Percentiles rank a stretch among this genome's conserved stretches.
Evolutionary conservation across 2,329 filamentous ascomycete species (phyloP).

Genomic region (Aspergillus piperis): DNA sequence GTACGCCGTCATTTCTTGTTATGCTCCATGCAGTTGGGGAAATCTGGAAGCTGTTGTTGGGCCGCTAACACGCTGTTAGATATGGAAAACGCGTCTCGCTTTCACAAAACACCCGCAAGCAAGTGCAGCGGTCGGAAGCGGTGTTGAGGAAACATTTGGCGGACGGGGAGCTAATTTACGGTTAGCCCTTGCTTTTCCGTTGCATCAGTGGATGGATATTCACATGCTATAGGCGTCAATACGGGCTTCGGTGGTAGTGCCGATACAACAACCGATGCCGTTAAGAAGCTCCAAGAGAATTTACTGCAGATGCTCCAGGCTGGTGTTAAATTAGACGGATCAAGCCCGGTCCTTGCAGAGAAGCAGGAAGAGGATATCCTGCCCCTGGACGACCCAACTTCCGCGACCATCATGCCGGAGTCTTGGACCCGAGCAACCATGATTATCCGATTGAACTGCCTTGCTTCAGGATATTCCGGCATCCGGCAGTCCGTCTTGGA

Average conservation of each 20-base stretch:
- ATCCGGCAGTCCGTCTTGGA: slow-evolving; percentile 1
- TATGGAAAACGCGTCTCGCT: neutral
- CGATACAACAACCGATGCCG: neutral
- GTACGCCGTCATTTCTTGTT: neutral
- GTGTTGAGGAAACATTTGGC: neutral
- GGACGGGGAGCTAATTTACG: slow-evolving; percentile 3
- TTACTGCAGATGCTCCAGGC: slow-evolving; percentile 1
- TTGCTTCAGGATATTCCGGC: neutral
- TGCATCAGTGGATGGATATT: neutral
- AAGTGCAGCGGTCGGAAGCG: neutral
- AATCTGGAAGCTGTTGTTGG: neutral
- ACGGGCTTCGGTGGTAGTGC: slow-evolving; percentile 6
- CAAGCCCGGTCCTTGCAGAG: neutral
- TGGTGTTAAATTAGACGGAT: neutral
- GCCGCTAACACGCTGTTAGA: neutral
- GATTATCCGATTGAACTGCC: neutral
- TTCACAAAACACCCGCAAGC: neutral
- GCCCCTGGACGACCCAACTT: neutral
- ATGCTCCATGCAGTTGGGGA: no score
- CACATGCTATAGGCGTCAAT: slow-evolving; percentile 2
- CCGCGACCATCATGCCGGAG: neutral
- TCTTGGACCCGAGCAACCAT: slow-evolving; percentile 4
- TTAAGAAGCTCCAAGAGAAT: slow-evolving; percentile 4
- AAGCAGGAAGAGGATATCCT: neutral
- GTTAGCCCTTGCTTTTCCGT: neutral